Conservation (phyloP, 1,284 basidiomycete genomes). For the Xanthoconium separans region DNA sequence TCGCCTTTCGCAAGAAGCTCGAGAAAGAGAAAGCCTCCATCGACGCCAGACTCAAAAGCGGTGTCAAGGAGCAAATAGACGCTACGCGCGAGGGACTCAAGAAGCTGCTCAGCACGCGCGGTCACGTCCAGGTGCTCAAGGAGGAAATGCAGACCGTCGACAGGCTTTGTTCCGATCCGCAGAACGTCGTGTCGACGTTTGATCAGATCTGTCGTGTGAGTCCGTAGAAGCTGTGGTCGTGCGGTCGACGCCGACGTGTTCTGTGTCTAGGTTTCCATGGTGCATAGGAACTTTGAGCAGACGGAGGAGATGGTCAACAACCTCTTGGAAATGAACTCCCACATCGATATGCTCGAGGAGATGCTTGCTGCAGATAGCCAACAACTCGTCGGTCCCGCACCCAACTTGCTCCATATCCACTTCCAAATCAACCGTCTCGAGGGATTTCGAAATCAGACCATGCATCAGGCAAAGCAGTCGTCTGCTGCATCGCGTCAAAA, state of each 20-base stretch:
- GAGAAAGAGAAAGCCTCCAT: constrained; percentile 97
- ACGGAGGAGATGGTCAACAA: constrained; percentile 96
- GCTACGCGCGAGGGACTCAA: constrained; percentile 87
- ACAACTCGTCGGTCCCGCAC: constrained; percentile 79
- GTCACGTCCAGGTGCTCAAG: constrained; percentile 83
- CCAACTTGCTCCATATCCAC: constrained; percentile 89
- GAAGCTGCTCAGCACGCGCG: constrained; percentile 80
- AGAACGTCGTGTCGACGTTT: constrained; percentile 75
- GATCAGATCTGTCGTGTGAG: constrained; percentile 90
- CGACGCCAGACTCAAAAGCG: constrained; percentile 87
- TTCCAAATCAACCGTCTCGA: constrained; percentile 90
- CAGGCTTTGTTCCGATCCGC: constrained; percentile 72
- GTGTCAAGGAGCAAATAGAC: constrained; percentile 93
- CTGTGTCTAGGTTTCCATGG: constrained; percentile 79
- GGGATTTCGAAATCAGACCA: constrained; percentile 88
- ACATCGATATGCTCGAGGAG: constrained; percentile 76
- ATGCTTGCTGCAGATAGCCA: constrained; percentile 76
- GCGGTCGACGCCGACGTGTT: constrained; percentile 3
- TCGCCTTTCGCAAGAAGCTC: constrained; percentile 89
- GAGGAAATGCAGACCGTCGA: constrained; percentile 93
- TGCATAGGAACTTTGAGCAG: constrained; percentile 93
- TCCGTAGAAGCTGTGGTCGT: constrained; percentile 10
- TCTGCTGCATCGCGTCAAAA: constrained; percentile 68
- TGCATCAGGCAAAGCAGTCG: constrained; percentile 89
- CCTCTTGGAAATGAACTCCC: constrained; percentile 84